Evolutionary conservation across 768 basidiomycete species (phyloP).

Genomic region (Flagelloscypha sp.): DNA sequence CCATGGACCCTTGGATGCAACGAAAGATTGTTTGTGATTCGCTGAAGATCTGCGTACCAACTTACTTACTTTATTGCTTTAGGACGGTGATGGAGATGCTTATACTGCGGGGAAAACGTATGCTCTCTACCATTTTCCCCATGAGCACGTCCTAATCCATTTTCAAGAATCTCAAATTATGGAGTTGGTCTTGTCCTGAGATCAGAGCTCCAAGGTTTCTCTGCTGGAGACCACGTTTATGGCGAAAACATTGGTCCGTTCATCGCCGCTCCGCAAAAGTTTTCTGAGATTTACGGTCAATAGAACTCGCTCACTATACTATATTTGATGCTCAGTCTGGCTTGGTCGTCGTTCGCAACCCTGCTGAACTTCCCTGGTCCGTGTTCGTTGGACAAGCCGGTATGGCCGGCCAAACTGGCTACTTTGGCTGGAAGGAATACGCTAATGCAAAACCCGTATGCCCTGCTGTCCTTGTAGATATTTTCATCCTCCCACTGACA

Average conservation of each 20-base stretch:
- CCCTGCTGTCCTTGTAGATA: neutral
- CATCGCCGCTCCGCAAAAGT: slow-evolving; percentile 11
- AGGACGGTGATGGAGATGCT: no score
- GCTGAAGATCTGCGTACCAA: no score
- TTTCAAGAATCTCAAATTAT: slow-evolving; percentile 7
- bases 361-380: slow-evolving; percentile 27
- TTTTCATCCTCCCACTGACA: neutral
- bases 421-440: slow-evolving; percentile 12
- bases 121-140: neutral
- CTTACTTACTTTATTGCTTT: slow-evolving; percentile 2
- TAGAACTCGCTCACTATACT: slow-evolving; percentile 9
- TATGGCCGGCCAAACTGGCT: slow-evolving; percentile 14
- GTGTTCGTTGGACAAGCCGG: slow-evolving; percentile 28
- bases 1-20: slow-evolving; percentile 28
- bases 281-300: slow-evolving; percentile 4
- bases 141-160: neutral
- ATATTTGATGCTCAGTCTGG: slow-evolving; percentile 5
- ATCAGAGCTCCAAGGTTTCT: slow-evolving; percentile 10
- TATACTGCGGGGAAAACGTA: slow-evolving; percentile 10
- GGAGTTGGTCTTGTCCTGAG: slow-evolving; percentile 13
- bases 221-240: slow-evolving; percentile 20
- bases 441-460: slow-evolving; percentile 6
- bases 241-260: slow-evolving; percentile 5
- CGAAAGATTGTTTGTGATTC: slow-evolving; percentile 13
- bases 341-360: slow-evolving; percentile 19